phyloP scores from a whole-genome alignment of 768 basidiomycete species.

The Lyophyllum atratum region DNA sequence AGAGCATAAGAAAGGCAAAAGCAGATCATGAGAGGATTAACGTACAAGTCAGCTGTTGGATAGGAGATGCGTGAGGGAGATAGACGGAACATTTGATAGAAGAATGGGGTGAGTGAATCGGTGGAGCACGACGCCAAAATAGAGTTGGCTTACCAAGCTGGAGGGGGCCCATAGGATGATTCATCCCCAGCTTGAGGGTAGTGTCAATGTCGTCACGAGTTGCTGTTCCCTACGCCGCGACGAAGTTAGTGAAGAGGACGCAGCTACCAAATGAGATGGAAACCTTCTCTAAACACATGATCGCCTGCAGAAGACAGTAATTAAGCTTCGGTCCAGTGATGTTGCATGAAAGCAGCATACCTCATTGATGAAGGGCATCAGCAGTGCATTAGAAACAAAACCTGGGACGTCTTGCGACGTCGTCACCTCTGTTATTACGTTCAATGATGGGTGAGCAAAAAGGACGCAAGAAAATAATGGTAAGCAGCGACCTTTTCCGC shows the following conservation, averaged over 20 bases:
- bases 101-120: neutral
- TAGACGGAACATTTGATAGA: neutral
- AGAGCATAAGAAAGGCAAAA: neutral
- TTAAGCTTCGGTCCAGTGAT: neutral
- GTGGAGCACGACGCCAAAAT: neutral
- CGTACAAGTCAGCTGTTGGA: conserved; percentile 58
- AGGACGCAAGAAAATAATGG: neutral
- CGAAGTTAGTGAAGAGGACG: neutral
- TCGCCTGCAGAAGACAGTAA: conserved; percentile 55
- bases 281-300: conserved; percentile 91
- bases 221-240: conserved; percentile 68
- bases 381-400: conserved; percentile 90
- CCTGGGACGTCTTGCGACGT: conserved; percentile 91
- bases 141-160: conserved; percentile 62
- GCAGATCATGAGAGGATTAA: conserved; percentile 7
- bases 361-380: conserved; percentile 99
- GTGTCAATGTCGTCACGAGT: conserved; percentile 95
- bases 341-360: conserved; percentile 30
- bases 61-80: conserved; percentile 1
- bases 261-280: neutral
- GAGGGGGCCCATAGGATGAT: conserved; percentile 92
- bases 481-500: conserved; percentile 73
- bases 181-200: conserved; percentile 91
- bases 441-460: neutral
- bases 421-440: conserved; percentile 70